Percentiles rank a stretch among this genome's conserved stretches.
phyloP scores from a whole-genome alignment of 106 monocot genomes.

The Acorus gramineus region DNA sequence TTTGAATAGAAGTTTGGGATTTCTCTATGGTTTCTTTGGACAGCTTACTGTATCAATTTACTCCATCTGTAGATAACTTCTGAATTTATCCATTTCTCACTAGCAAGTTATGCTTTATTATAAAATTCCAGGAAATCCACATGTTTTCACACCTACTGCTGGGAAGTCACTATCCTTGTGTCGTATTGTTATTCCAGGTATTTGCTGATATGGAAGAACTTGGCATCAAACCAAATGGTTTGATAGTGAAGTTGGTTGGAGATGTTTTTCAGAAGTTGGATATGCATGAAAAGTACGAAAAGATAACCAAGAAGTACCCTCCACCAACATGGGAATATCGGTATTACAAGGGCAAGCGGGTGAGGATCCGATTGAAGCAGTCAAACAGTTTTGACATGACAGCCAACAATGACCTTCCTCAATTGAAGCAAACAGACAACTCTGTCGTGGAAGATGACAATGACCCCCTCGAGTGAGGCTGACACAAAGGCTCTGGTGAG shows the following conservation, averaged over 20 bases:
- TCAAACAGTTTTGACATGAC: neutral
- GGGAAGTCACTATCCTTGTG: neutral
- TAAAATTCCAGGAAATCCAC: no score
- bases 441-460: no score
- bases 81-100: neutral
- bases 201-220: slow-evolving; percentile 98
- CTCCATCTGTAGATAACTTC: no score
- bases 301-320: slow-evolving; percentile 66
- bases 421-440: no score
- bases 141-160: no score
- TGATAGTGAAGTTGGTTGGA: slow-evolving; percentile 54
- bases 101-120: neutral
- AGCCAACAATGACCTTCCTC: no score
- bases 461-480: no score
- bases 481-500: no score
- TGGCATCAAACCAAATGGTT: slow-evolving; percentile 51
- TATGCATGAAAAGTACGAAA: slow-evolving; percentile 78
- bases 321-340: slow-evolving; percentile 84
- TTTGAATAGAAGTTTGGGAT: neutral
- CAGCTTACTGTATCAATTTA: no score
- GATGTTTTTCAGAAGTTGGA: slow-evolving; percentile 62
- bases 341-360: slow-evolving; percentile 82
- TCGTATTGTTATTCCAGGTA: slow-evolving; percentile 24
- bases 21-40: neutral
- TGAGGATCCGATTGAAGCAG: slow-evolving; percentile 43